Conservation (phyloP, 805 yeast genomes). For the Candida schatavii region DNA sequence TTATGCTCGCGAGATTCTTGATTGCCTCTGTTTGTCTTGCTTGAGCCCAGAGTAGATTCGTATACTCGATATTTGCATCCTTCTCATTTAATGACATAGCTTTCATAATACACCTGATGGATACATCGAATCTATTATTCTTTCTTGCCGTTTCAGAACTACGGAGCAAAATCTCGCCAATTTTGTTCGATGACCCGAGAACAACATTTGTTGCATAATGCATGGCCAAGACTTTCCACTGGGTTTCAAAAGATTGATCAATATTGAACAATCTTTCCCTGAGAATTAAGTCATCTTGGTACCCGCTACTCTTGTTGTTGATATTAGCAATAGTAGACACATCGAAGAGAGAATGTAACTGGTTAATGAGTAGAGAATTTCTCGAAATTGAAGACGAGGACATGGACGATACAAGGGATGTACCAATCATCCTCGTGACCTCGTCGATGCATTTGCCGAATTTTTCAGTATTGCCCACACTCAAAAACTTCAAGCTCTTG, state of each 20-base stretch:
- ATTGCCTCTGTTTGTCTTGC: conserved; percentile 87
- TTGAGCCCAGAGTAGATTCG: conserved; percentile 82
- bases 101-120: conserved; percentile 63
- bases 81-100: conserved; percentile 46
- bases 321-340: conserved; percentile 19
- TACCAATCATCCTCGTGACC: conserved; percentile 61
- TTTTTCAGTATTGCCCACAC: conserved; percentile 25
- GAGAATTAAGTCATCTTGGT: conserved; percentile 17
- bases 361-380: conserved; percentile 34
- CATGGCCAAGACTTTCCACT: conserved; percentile 57
- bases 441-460: conserved; percentile 42
- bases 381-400: conserved; percentile 35
- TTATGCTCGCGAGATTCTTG: conserved; percentile 50
- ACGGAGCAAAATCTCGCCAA: conserved; percentile 49
- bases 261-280: conserved; percentile 29
- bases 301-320: conserved; percentile 4
- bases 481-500: conserved; percentile 51
- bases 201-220: conserved; percentile 45
- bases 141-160: conserved; percentile 66
- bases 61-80: conserved; percentile 67
- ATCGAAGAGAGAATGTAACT: conserved; percentile 36
- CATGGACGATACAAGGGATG: conserved; percentile 43
- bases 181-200: conserved; percentile 29
- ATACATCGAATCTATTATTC: conserved; percentile 66
- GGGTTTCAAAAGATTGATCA: conserved; percentile 51